phyloP scores from a whole-genome alignment of 2,329 filamentous ascomycete genomes.

The Fusarium illudens region DNA sequence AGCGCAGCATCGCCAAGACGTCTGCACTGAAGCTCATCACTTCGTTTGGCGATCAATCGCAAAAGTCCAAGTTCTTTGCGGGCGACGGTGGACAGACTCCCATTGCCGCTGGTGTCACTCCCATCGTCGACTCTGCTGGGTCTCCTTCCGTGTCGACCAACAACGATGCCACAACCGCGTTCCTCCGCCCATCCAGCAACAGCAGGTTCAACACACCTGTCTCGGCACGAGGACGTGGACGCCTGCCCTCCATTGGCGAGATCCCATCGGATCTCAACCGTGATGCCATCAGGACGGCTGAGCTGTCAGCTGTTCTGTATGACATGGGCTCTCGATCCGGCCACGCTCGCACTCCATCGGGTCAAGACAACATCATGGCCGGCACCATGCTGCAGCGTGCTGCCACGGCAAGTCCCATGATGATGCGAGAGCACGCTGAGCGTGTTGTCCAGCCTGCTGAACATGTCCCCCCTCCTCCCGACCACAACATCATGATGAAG shows the following conservation, averaged over 20 bases:
- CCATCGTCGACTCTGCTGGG: conserved; percentile 79
- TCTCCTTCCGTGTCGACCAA: conserved; percentile 63
- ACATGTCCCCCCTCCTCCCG: conserved; percentile 63
- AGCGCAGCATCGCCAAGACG: conserved; percentile 76
- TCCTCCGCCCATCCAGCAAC: conserved; percentile 71
- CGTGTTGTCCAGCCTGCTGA: conserved; percentile 44
- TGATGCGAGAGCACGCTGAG: conserved; percentile 61
- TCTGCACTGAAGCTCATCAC: conserved; percentile 92
- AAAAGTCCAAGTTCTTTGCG: conserved; percentile 71
- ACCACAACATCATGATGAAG: conserved; percentile 67
- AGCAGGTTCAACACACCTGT: conserved; percentile 76
- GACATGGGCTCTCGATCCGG: conserved; percentile 41
- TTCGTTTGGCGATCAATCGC: conserved; percentile 73
- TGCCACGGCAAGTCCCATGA: conserved; percentile 73
- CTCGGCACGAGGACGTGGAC: conserved; percentile 67
- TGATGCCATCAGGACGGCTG: conserved; percentile 40
- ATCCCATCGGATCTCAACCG: conserved; percentile 47
- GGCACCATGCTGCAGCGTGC: conserved; percentile 67
- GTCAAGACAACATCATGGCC: conserved; percentile 54
- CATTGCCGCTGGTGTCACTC: conserved; percentile 83
- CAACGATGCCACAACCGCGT: conserved; percentile 71
- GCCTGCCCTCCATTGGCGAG: conserved; percentile 83
- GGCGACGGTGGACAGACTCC: conserved; percentile 73
- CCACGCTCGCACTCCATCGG: conserved; percentile 51
- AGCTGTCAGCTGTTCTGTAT: conserved; percentile 30